phyloP scores from a whole-genome alignment of 306 rosid genomes.

The Quercus gilva region DNA sequence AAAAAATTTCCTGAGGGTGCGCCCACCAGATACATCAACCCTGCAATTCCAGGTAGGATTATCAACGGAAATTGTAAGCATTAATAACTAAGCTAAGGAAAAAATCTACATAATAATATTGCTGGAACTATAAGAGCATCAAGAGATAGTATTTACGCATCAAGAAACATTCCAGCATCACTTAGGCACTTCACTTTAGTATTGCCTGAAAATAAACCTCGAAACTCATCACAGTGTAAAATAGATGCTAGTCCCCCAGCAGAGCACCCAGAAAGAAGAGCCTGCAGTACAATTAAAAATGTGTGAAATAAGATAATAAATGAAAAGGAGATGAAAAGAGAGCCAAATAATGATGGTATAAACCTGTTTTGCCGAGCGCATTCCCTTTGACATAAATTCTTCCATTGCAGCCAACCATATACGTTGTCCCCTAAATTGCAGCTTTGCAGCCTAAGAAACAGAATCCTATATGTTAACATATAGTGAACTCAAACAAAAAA shows the following conservation, averaged over 20 bases:
- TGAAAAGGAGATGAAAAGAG: not conserved
- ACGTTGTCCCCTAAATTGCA: slow-evolving; percentile 89
- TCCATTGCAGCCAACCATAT: slow-evolving; percentile 93
- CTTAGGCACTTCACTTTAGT: slow-evolving; percentile 89
- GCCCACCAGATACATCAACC: slow-evolving; percentile 69
- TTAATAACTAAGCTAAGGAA: slow-evolving; percentile 11
- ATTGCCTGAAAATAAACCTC: slow-evolving; percentile 50
- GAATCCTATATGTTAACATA: slow-evolving; percentile 1
- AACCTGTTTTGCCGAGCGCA: slow-evolving; percentile 82
- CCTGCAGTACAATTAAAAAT: slow-evolving; percentile 39
- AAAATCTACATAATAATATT: not conserved
- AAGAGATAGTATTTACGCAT: slow-evolving; percentile 51
- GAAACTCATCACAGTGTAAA: slow-evolving; percentile 83
- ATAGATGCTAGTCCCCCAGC: slow-evolving; percentile 96
- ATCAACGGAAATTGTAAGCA: not conserved
- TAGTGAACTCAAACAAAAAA: slow-evolving; percentile 7
- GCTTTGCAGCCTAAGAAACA: slow-evolving; percentile 46
- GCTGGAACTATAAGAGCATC: slow-evolving; percentile 10
- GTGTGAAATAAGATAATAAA: slow-evolving; percentile 8
- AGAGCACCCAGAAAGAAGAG: slow-evolving; percentile 98
- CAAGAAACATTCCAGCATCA: slow-evolving; percentile 97
- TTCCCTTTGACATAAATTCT: slow-evolving; percentile 83
- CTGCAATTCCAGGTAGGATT: slow-evolving; percentile 30
- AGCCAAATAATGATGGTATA: not conserved
- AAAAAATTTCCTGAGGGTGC: slow-evolving; percentile 56